phyloP scores from a whole-genome alignment of 805 yeast genomes.

The Cyberlindnera americana region DNA sequence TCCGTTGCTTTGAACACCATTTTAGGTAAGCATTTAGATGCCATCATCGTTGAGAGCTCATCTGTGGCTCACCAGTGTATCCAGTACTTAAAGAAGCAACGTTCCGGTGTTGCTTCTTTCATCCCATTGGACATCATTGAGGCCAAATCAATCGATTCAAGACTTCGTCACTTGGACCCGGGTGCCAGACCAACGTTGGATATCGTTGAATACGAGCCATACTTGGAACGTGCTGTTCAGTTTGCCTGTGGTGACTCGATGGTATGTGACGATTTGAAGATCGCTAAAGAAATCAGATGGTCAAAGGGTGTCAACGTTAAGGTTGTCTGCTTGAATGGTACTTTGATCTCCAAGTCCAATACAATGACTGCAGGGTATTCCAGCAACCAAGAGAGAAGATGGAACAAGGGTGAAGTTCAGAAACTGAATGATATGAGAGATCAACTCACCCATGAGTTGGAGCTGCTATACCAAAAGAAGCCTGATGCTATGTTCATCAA shows the following conservation, averaged over 20 bases:
- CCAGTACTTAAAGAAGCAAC: slow-evolving; percentile 74
- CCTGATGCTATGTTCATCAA: slow-evolving; percentile 57
- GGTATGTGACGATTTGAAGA: slow-evolving; percentile 64
- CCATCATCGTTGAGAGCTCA: slow-evolving; percentile 76
- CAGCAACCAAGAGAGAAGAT: slow-evolving; percentile 46
- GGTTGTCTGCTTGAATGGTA: slow-evolving; percentile 79
- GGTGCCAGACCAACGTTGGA: slow-evolving; percentile 70
- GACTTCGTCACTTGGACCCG: slow-evolving; percentile 49
- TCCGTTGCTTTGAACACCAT: slow-evolving; percentile 72
- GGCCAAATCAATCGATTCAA: slow-evolving; percentile 49
- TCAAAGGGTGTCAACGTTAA: slow-evolving; percentile 52
- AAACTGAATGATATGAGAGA: slow-evolving; percentile 47
- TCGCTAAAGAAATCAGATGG: slow-evolving; percentile 77
- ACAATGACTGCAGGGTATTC: slow-evolving; percentile 88
- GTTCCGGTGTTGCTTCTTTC: slow-evolving; percentile 81
- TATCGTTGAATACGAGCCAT: slow-evolving; percentile 63
- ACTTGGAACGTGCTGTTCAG: slow-evolving; percentile 71
- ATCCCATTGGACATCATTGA: slow-evolving; percentile 82
- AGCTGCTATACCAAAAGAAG: slow-evolving; percentile 40
- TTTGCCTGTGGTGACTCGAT: slow-evolving; percentile 78
- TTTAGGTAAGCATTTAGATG: slow-evolving; percentile 75
- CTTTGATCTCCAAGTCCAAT: slow-evolving; percentile 79
- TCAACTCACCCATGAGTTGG: slow-evolving; percentile 43
- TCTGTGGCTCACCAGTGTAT: slow-evolving; percentile 73
- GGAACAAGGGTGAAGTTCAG: slow-evolving; percentile 72